Evolutionary conservation across 2,329 filamentous ascomycete species (phyloP), one percentile per base, ranked within the genome.

Genomic region (Cercospora sp.): DNA sequence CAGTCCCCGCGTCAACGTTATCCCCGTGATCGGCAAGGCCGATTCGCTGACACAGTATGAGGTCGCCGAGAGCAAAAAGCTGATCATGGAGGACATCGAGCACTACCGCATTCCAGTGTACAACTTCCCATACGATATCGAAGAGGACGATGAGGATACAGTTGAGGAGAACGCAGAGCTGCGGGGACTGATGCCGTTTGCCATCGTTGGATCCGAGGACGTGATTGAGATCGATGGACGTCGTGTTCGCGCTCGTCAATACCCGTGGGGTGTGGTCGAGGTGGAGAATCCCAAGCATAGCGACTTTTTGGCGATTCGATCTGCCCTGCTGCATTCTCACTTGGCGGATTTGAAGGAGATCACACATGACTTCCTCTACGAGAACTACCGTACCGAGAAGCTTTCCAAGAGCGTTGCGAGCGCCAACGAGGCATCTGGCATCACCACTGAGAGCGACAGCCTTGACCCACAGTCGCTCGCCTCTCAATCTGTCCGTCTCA

Each of bases 311-410:
- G 95, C 95, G 73, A 97, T 99, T 79, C 91, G 95, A 80, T 97
- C 94, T 69, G 95, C 95, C 66, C 90, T 99, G 66, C 88, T 99
- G 71, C 95, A 99, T 87, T 97, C 93, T 83, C 95, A 99, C 85
- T 85, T 99, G 79, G 95, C 95, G 70, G 95, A 99, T 81, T 85
- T 99, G 78, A 99, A 99, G 89, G 95, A 99, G 83, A 99, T 99
- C 80, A 99, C 95, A 63, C 95, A 99, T 82, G 95, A 99, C 83
- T 99, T 99, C 90, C 86, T 99, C 73, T 99, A 99, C 85, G 95
- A 99, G 82, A 99, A 99, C 85, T 99, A 99, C 88, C 93, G 95
- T 93, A 99, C 95, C 79, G 95, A 99, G 91, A 98, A 98, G 87
- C 91, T 99, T 77, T 97, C 92, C 86, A 99, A 98, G 92, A 97